These are phyloP conservation scores for Scytalidium sp. DNA, from an alignment of 2,329 filamentous ascomycete species.

Conservation along the genomic window DNA sequence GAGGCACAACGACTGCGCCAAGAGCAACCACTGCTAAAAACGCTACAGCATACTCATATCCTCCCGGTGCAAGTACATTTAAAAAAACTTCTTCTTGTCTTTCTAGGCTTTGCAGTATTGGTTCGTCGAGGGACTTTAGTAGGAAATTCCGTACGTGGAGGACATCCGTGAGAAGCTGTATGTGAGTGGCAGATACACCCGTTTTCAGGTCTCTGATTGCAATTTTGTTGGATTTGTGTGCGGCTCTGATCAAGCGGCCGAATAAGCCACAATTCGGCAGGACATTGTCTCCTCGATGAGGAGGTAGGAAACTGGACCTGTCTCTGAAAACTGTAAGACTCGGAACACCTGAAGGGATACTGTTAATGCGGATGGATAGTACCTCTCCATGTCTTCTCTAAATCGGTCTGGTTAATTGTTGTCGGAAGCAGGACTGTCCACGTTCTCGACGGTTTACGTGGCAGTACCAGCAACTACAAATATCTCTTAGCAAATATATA, in stretches of 20 bases:
- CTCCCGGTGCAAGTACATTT: slow-evolving; percentile 40
- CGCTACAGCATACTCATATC: slow-evolving; percentile 45
- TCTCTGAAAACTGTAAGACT: background rate
- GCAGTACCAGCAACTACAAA: background rate
- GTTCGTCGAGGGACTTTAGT: slow-evolving; percentile 15
- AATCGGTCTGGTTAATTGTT: background rate
- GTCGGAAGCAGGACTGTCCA: background rate
- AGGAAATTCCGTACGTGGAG: slow-evolving; percentile 38
- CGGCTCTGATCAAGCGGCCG: background rate
- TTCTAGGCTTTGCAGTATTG: slow-evolving; percentile 24
- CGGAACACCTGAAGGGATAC: background rate
- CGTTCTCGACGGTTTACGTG: background rate
- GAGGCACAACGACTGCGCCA: slow-evolving; percentile 44
- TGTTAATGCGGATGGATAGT: background rate
- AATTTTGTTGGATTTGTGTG: background rate
- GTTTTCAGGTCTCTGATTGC: background rate
- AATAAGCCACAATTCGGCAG: background rate
- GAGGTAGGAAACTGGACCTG: background rate
- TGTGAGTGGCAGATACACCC: slow-evolving; percentile 26
- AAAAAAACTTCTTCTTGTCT: slow-evolving; percentile 38
- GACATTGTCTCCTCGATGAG: background rate
- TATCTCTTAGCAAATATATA: background rate
- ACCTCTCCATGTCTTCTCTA: background rate
- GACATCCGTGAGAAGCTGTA: slow-evolving; percentile 42
- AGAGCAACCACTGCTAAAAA: slow-evolving; percentile 42